A percentile compares a stretch with the other conserved stretches of the same genome.
These are phyloP conservation scores for Bigelowiella natans DNA, from an alignment of 78 protist genomes.

Conservation along the genomic window DNA sequence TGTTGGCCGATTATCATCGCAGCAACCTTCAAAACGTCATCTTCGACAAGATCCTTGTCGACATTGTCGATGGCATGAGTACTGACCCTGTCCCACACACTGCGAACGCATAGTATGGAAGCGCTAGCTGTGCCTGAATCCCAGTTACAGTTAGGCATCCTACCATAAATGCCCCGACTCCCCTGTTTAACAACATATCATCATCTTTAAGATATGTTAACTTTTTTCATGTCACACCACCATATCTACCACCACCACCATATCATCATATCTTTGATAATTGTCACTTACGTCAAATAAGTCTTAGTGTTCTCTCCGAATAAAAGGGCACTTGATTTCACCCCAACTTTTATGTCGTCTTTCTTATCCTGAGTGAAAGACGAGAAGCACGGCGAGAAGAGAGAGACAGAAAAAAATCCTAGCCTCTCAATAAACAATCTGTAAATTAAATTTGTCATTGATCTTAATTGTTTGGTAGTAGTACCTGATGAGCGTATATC, in stretches of 20 bases:
- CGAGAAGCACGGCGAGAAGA: neutral
- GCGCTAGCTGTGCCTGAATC: constrained; percentile 31
- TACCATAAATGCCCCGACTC: neutral
- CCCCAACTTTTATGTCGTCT: constrained; percentile 68
- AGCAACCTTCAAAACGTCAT: constrained; percentile 22
- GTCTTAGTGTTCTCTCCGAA: constrained; percentile 18
- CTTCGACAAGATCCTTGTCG: neutral
- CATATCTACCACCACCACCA: too few species aligned
- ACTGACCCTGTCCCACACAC: too few species aligned
- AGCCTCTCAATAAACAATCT: neutral
- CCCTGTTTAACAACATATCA: too few species aligned
- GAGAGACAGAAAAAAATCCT: neutral
- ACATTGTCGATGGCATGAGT: neutral
- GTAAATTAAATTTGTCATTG: constrained; percentile 33
- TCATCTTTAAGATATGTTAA: too few species aligned
- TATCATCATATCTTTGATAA: too few species aligned
- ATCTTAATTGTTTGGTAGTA: too few species aligned
- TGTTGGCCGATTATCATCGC: constrained; percentile 25
- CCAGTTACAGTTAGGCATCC: constrained; percentile 34
- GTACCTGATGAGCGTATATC: neutral
- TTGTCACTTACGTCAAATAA: neutral
- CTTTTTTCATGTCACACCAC: too few species aligned
- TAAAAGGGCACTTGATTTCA: constrained; percentile 68
- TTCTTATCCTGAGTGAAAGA: constrained; percentile 47
- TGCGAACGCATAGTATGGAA: too few species aligned